Conservation (phyloP, 192 early-diverging fungal species). For the Jimgerdemannia flammicorona region DNA sequence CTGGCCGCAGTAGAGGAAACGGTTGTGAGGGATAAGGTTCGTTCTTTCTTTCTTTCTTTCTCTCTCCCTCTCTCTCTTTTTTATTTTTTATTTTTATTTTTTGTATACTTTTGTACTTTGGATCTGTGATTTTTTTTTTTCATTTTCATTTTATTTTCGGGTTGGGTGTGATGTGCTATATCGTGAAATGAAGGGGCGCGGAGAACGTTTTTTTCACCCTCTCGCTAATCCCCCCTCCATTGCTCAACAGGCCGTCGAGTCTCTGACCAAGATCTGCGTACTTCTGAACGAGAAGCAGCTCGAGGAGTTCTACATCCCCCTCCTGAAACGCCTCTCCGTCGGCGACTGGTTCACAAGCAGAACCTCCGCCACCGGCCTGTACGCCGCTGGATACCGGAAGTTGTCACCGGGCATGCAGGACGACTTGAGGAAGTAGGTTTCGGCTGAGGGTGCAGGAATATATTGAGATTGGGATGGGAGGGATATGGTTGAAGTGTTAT, state of each 20-base stretch:
- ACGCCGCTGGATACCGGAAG: constrained; percentile 77
- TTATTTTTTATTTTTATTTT: not conserved
- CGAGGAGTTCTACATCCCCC: constrained; percentile 87
- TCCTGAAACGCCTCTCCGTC: constrained; percentile 83
- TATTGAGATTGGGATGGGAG: no score
- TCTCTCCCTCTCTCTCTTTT: constrained; percentile 3
- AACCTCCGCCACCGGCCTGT: constrained; percentile 90
- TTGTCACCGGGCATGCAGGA: constrained; percentile 71
- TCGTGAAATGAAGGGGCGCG: constrained; percentile 1
- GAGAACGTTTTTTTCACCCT: not conserved
- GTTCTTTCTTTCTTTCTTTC: no score
- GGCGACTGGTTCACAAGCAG: constrained; percentile 99
- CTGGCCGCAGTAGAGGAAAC: constrained; percentile 97
- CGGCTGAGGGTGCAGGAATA: no score
- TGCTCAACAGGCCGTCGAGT: constrained; percentile 84
- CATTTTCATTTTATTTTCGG: no score
- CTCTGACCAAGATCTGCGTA: constrained; percentile 79
- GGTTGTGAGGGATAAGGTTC: constrained; percentile 89
- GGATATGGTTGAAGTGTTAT: no score
- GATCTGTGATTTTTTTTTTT: no score
- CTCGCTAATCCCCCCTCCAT: not conserved
- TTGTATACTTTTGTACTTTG: no score
- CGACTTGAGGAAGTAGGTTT: constrained; percentile 72
- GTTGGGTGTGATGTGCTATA: constrained; percentile 1
- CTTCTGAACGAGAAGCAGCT: constrained; percentile 74